phyloP scores from a whole-genome alignment of 164 flowering plant species.

The Nelumbo lutea region DNA sequence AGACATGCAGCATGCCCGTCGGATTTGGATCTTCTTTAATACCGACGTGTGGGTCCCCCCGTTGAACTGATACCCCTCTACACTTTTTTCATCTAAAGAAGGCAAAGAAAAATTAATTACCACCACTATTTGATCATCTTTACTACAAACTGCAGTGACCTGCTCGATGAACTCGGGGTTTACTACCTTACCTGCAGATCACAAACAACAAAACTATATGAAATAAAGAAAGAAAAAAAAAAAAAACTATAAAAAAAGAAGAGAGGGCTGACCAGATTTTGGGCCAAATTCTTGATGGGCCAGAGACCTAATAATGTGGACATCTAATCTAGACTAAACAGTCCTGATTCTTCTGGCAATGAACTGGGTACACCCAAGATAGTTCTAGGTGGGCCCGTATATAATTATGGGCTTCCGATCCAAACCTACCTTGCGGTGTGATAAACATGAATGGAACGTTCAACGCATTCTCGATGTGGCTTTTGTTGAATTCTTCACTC shows the following conservation, averaged over 20 bases:
- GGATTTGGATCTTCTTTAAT: too few species aligned
- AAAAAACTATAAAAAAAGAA: neutral
- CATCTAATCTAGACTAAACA: too few species aligned
- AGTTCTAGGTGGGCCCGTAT: too few species aligned
- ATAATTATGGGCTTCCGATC: neutral
- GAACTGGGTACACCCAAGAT: too few species aligned
- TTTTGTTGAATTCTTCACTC: conserved; percentile 33
- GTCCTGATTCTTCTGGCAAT: too few species aligned
- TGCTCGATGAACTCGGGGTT: conserved; percentile 39
- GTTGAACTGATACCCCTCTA: too few species aligned
- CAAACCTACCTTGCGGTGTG: conserved; percentile 28
- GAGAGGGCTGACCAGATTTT: too few species aligned
- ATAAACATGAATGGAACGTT: conserved; percentile 48
- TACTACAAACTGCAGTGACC: conserved; percentile 23
- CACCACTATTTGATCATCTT: conserved; percentile 36
- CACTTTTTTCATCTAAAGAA: neutral
- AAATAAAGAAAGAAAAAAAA: neutral
- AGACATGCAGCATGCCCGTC: too few species aligned
- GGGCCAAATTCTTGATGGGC: too few species aligned
- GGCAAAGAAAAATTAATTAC: conserved; percentile 14
- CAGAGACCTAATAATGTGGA: too few species aligned
- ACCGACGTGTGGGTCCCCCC: too few species aligned
- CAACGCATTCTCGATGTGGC: conserved; percentile 43
- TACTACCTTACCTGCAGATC: conserved; percentile 23
- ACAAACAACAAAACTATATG: neutral